Base-by-base conservation (phyloP, 495 filamentous ascomycete species). In the Penicillium tannophilum region DNA sequence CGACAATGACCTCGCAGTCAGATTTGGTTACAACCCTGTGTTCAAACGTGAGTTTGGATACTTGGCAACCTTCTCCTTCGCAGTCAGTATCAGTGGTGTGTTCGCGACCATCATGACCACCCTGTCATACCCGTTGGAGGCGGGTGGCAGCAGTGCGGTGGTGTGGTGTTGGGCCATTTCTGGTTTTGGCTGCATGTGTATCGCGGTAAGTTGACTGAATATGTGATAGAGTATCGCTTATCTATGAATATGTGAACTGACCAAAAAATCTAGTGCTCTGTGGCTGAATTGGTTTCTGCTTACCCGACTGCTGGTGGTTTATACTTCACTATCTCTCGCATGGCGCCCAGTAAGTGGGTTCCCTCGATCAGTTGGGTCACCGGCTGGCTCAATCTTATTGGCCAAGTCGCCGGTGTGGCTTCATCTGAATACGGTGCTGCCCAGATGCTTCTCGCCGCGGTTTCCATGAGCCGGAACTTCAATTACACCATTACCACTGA, bases 311-410 rank as follows among this genome's bases (percentile, higher is more conserved):
- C 76, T 14, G 80, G 80, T 26, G 80, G 80, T 19, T 71, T 83
- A 66, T 82, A 83, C 66, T 83, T 81, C 50, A 46, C 75, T 62
- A 67, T 78, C 20, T 76, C 74, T 23, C 66, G 74, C 28, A 63
- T 76, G 36, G 74, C 69, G 9, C 78, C 79, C 0, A 66, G 52
- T 1, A 54, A 51, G 14, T 76, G 76, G 75, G 71, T 78, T 19
- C 73, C 76, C 3, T 70, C 69, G 6, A 76, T 77, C 31, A 70
- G 71, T 42, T 78, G 75, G 66, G 11, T 74, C n/a, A 68, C 78
- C 43, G 87, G 87, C 0, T 90, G 87, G 83, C 78, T 88, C 66
- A 89, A 88, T 59, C 78, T 90, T 2, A 75, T 88, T 5, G 87
- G 87, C 41, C 86, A 88, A 59, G 74, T 88, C 43, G 80, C 82